Percentiles rank a stretch among this genome's conserved stretches.
phyloP scores from a whole-genome alignment of 352 stramenopile genomes.

The Pythium brassicae region DNA sequence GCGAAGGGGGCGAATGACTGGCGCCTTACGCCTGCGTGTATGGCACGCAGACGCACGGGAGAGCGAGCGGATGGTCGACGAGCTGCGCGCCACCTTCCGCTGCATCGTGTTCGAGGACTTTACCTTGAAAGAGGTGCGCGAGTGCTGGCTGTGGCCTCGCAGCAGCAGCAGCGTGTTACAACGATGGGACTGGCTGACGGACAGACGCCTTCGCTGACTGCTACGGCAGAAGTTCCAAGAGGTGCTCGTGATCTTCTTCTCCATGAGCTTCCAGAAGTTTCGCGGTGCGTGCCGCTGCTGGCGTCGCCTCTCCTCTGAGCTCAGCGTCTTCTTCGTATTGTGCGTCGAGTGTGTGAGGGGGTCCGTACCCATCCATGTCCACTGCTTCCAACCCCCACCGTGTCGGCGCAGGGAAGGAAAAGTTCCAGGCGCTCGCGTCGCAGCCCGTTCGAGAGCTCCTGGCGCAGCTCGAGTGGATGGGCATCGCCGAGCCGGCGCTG shows the following conservation, averaged over 20 bases:
- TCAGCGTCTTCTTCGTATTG: no score
- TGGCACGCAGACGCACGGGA: background rate
- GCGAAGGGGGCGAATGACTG: no score
- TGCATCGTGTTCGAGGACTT: conserved; percentile 53
- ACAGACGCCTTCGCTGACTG: background rate
- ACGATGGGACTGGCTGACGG: no score
- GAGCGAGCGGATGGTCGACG: conserved; percentile 35
- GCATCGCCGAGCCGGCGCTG: conserved; percentile 45
- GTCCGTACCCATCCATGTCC: background rate
- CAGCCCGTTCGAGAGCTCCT: conserved; percentile 41
- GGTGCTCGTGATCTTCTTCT: conserved; percentile 62
- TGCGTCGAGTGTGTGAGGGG: no score
- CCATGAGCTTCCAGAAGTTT: conserved; percentile 72
- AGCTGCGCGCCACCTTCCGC: conserved; percentile 43
- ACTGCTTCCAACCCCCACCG: background rate
- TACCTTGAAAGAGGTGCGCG: conserved; percentile 16
- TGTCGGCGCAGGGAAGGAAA: conserved; percentile 27
- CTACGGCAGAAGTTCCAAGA: conserved; percentile 44
- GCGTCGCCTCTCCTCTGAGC: no score
- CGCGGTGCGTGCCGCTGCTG: conserved; percentile 5
- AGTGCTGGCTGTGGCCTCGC: background rate
- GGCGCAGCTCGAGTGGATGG: conserved; percentile 55
- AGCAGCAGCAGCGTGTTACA: no score
- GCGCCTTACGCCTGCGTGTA: no score
- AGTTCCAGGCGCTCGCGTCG: conserved; percentile 46